Evolutionary conservation across 441 rosid genomes (phyloP).

Genomic region (Populus tomentosa): DNA sequence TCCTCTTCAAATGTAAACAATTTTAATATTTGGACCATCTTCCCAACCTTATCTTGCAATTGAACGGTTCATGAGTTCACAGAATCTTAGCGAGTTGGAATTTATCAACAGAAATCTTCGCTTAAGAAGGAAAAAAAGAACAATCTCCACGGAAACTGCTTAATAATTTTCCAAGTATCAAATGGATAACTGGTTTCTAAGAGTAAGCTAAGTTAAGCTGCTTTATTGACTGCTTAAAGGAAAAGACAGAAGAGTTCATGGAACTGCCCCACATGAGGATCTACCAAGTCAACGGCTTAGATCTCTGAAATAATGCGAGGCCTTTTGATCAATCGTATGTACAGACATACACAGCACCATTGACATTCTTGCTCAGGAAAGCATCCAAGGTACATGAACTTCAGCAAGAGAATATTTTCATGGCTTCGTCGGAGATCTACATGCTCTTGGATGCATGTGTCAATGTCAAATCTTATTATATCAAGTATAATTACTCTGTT

Average conservation of each 20-base stretch:
- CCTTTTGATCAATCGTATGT: background rate
- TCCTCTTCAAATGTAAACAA: background rate
- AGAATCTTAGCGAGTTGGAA: background rate
- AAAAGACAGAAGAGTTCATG: too few relatives aligned
- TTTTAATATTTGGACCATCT: background rate
- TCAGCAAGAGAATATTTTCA: background rate
- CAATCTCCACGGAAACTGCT: background rate
- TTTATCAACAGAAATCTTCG: background rate
- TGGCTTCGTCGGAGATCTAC: conserved; percentile 21
- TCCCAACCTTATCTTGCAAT: background rate
- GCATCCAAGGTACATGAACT: conserved; percentile 11
- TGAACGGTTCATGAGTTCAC: background rate
- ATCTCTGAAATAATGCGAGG: conserved; percentile 5
- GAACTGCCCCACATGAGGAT: background rate
- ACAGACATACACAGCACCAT: background rate
- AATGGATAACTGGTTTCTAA: background rate
- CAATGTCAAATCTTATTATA: conserved; percentile 34
- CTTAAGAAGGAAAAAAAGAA: background rate
- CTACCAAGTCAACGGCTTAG: conserved; percentile 5
- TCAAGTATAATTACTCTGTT: conserved; percentile 26
- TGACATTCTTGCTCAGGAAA: background rate
- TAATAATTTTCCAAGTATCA: too few relatives aligned
- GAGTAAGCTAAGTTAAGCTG: too few relatives aligned
- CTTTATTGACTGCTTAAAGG: background rate
- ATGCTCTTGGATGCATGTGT: conserved; percentile 11